Evolutionary conservation across 306 rosid species (phyloP), one percentile per base, ranked within the genome.

Genomic region (Acacia melanoxylon): DNA sequence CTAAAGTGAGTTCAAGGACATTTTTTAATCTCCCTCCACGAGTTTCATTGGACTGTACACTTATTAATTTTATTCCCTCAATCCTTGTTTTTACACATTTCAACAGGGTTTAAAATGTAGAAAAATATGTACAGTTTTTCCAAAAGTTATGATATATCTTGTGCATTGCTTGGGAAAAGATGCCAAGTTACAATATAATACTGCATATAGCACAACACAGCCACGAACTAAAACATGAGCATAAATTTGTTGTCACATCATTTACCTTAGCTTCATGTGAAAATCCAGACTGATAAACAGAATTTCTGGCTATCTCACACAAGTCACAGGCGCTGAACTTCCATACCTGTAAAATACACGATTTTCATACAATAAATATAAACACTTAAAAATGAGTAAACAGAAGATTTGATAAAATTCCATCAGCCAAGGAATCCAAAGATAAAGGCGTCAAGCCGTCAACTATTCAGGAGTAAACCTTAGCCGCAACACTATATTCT

Each of bases 201-300:
- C 73, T 9, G 49, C 25, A 16, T 46, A 37, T 51, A 56, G 52
- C 66, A 67, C 27, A 68, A 6, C 11, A n/a, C 41, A 45, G 3
- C 6, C 44, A 14, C 17, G 67, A n/a, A 48, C 6, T 11, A 72
- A 48, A 72, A 29, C 15, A 72, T 48, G 10, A 48, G 22, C 29
- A 22, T 12, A 12, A 58, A 8, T 45, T 40, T 59, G 15, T 71
- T 4, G 62, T 65, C 63, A 69, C 31, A 76, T 31, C 72, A 73
- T 66, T 82, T 86, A 94, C 98, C 98, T 94, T 94, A 11, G 90
- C 89, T 51, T 40, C 83, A 83, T 88, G 95, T 56, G 98, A 86
- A 85, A 94, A 94, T 79, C 98, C 98, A 77, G 98, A 94, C 74
- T 94, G 98, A 80, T 94, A 92, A 42, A 94, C 98, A 68, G 97